Conservation (phyloP, 176 grass and related monocot genomes). For the Aechmea fasciata region DNA sequence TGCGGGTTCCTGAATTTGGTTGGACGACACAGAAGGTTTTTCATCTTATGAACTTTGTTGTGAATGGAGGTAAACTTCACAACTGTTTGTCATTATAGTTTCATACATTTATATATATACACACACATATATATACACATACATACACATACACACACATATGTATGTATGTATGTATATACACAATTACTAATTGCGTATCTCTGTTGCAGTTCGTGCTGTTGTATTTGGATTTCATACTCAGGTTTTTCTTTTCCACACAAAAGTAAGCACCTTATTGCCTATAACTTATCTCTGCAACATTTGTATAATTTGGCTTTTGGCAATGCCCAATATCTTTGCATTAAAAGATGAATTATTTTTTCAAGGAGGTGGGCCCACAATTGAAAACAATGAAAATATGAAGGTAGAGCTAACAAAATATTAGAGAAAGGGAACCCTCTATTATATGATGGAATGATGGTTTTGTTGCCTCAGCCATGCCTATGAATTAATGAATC, state of each 20-base stretch:
- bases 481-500: too few relatives aligned
- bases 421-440: too few relatives aligned
- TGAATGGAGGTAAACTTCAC: conserved; percentile 55
- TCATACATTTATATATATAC: background rate
- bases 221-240: conserved; percentile 67
- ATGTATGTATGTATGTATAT: background rate
- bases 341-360: background rate
- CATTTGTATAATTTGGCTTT: background rate
- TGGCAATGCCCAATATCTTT: background rate
- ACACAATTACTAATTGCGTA: conserved; percentile 2
- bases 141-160: too few relatives aligned
- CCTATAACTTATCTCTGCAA: conserved; percentile 7
- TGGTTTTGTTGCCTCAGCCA: too few relatives aligned
- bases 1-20: conserved; percentile 68
- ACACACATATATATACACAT: too few relatives aligned
- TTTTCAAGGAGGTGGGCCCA: background rate
- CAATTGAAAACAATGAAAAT: background rate
- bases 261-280: conserved; percentile 40
- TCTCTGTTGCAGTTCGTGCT: conserved; percentile 51
- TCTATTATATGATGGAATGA: too few relatives aligned
- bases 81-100: background rate
- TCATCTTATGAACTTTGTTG: conserved; percentile 94
- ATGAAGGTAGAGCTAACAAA: background rate
- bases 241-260: conserved; percentile 49
- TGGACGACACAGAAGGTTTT: conserved; percentile 95